Conservation (phyloP, 2,329 filamentous ascomycete genomes). For the Colletotrichum sp. region DNA sequence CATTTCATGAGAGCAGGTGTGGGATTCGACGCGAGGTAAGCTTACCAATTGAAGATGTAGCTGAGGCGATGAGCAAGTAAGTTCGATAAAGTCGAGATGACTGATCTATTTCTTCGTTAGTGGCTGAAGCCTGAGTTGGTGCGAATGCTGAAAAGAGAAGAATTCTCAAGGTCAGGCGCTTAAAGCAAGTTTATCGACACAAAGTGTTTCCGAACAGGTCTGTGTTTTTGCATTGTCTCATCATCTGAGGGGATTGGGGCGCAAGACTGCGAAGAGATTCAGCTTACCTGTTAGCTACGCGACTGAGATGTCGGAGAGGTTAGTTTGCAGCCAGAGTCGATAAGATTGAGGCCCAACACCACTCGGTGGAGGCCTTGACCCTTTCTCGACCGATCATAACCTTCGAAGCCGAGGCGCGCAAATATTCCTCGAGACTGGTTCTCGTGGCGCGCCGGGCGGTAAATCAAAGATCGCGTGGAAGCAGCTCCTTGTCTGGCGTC, state of each 20-base stretch:
- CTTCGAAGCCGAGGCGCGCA: not conserved
- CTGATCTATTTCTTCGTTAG: slow-evolving; percentile 1
- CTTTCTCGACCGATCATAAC: not conserved
- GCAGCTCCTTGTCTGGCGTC: not conserved
- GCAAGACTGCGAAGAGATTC: not conserved
- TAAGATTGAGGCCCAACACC: not conserved
- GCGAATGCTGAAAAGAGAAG: not conserved
- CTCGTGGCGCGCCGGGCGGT: not conserved
- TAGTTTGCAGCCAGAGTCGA: not conserved
- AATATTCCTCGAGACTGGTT: not conserved
- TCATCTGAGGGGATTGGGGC: slow-evolving; percentile 24
- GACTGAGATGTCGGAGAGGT: not conserved
- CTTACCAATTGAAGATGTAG: not conserved
- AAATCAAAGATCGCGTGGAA: not conserved
- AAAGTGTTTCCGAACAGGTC: slow-evolving; percentile 36
- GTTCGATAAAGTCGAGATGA: not conserved
- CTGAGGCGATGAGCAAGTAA: not conserved
- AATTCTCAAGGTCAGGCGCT: slow-evolving; percentile 18
- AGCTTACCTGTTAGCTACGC: not conserved
- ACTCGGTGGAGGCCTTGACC: not conserved
- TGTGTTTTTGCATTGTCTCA: slow-evolving; percentile 33
- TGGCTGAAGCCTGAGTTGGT: not conserved
- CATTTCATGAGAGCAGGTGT: slow-evolving; percentile 20
- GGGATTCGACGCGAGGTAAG: not conserved
- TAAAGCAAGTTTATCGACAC: slow-evolving; percentile 33